phyloP scores from a whole-genome alignment of 2,329 filamentous ascomycete species.

The Acephala macrosclerotiorum region DNA sequence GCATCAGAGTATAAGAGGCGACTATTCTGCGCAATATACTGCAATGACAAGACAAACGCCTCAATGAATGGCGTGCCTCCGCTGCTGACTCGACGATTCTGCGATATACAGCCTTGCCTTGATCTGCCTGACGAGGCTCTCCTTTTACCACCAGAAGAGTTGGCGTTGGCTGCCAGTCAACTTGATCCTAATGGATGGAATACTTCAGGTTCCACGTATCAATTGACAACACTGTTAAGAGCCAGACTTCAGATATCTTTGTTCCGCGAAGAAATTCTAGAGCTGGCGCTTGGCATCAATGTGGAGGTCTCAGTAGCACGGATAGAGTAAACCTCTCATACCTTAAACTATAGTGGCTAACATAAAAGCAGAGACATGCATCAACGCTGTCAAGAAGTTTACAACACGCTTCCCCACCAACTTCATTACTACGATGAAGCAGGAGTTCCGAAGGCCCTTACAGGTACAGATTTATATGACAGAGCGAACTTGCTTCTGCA shows the following conservation, averaged over 20 bases:
- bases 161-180: conserved; percentile 26
- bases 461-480: conserved; percentile 28
- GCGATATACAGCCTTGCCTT: conserved; percentile 34
- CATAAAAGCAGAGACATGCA: conserved; percentile 33
- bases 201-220: conserved; percentile 28
- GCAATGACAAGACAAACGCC: conserved; percentile 37
- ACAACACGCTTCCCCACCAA: conserved; percentile 31
- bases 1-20: conserved; percentile 40
- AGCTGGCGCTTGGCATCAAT: conserved; percentile 39
- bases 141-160: conserved; percentile 31
- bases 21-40: conserved; percentile 37
- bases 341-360: conserved; percentile 14
- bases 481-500: conserved; percentile 35
- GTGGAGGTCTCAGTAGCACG: conserved; percentile 32
- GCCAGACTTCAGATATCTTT: conserved; percentile 29
- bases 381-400: conserved; percentile 30
- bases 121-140: conserved; percentile 39
- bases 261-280: conserved; percentile 42
- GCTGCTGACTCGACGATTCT: conserved; percentile 36
- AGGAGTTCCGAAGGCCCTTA: conserved; percentile 31
- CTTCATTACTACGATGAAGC: conserved; percentile 35
- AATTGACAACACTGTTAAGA: conserved; percentile 29
- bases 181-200: conserved; percentile 41
- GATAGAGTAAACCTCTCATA: conserved; percentile 30
- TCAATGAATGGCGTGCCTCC: conserved; percentile 40